Base-by-base conservation (phyloP, 345 rosid species). In the Citrus sinensis region DNA sequence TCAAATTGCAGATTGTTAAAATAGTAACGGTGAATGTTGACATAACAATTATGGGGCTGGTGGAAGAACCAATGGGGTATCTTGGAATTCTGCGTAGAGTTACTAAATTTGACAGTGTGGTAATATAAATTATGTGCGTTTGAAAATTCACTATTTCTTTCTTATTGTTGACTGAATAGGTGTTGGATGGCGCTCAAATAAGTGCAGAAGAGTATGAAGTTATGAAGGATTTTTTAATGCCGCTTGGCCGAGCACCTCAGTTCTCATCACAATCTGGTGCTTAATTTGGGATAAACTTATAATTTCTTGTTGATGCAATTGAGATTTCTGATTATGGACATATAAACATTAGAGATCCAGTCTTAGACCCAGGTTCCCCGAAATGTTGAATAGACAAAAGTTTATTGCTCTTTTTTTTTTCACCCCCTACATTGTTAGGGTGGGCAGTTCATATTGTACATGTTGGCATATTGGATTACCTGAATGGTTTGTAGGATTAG, bases 181-280 rank as follows among this genome's bases (percentile, higher is more conserved):
- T 94, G 67, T 75, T 91, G 80, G 92, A 85, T 80, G 93, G 89
- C 72, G 92, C 93, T 25, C 92, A 82, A 5, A 83, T 90, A 59
- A 84, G 89, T 65, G 71, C 75, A 58, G 98, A 91, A 81, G 99
- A 96, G 84, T 94, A 90, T 13, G 95, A 92, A 82, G 73, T 81
- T 65, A 89, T 96, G 97, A 92, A 86, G 87, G 93, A 96, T 75
- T 84, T 94, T 10, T 78, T 92, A 30, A 79, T 89, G 56, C 98
- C 98, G 49, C 92, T 91, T 64, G 99, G 97, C 61, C 93, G 94
- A 81, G 89, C 87, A 56, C 90, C 98, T 69, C 88, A 85, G 30
- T 87, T 92, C 79, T 86, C 89, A 7, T 80, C 90, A 54, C 89
- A 82, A 75, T 87, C 90, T 61, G 95, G 94, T 30, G 97, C 89